These are phyloP conservation scores for Paramicrosporidium saccamoebae DNA, from an alignment of 371 early-diverging fungal species.

Conservation along the genomic window DNA sequence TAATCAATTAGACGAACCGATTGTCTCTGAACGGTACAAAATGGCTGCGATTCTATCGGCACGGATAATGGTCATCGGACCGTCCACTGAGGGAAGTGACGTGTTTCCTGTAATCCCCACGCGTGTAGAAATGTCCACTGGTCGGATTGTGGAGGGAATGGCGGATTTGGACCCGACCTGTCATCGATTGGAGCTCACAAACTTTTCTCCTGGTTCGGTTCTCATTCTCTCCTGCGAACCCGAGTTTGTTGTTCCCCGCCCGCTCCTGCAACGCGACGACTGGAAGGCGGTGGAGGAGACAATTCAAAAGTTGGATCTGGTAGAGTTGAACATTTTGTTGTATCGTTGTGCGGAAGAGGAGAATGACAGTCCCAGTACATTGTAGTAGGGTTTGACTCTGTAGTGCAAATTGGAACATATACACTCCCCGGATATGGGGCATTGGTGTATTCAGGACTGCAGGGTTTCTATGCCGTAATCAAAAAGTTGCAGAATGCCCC, in stretches of 20 bases:
- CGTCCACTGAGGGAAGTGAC: too few species aligned
- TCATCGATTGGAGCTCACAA: too few species aligned
- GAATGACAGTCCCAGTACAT: conserved; percentile 14
- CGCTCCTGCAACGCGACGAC: conserved; percentile 7
- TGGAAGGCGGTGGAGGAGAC: conserved; percentile 7
- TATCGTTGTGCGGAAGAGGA: conserved; percentile 63
- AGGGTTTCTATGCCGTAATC: conserved; percentile 54
- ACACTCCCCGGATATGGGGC: conserved; percentile 43
- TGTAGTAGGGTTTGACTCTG: not conserved
- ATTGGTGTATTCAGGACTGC: conserved; percentile 57
- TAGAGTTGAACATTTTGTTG: conserved; percentile 40
- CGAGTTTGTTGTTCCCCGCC: conserved; percentile 1
- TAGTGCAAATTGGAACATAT: conserved; percentile 32
- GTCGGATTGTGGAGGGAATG: too few species aligned
- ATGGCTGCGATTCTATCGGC: too few species aligned
- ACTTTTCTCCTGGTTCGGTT: too few species aligned
- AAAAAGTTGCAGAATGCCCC: conserved; percentile 8
- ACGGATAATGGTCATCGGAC: too few species aligned
- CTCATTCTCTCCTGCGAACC: not conserved
- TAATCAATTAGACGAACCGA: too few species aligned
- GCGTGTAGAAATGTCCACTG: conserved; percentile 1
- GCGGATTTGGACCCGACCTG: too few species aligned
- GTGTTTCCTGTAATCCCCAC: conserved; percentile 10
- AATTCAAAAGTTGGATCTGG: conserved; percentile 11
- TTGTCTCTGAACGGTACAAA: too few species aligned